phyloP scores from a whole-genome alignment of 2,329 filamentous ascomycete genomes.

The Alternaria sp. region DNA sequence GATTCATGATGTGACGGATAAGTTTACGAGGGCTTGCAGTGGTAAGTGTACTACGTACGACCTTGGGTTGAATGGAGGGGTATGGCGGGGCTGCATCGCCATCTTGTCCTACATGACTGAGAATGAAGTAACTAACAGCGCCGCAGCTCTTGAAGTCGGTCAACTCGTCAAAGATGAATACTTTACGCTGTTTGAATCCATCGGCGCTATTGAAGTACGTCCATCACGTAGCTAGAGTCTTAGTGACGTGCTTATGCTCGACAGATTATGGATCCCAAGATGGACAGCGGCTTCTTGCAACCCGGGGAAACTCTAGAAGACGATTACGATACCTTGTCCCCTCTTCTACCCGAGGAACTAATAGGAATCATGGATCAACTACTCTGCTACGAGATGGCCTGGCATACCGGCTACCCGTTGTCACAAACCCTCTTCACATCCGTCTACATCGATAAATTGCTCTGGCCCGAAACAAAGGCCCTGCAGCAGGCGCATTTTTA shows the following conservation, averaged over 20 bases:
- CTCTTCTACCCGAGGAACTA: slow-evolving; percentile 78
- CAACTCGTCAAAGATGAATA: slow-evolving; percentile 91
- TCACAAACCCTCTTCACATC: slow-evolving; percentile 95
- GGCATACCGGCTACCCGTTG: slow-evolving; percentile 94
- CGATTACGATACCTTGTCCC: slow-evolving; percentile 75
- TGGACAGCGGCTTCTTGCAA: slow-evolving; percentile 90
- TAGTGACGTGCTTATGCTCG: slow-evolving; percentile 1
- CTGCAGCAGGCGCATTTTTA: slow-evolving; percentile 73
- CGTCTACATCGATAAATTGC: slow-evolving; percentile 83
- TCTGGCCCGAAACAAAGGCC: slow-evolving; percentile 72
- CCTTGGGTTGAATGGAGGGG: slow-evolving; percentile 13
- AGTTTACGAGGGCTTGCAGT: slow-evolving; percentile 62
- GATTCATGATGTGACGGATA: slow-evolving; percentile 64
- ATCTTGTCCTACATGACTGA: slow-evolving; percentile 13
- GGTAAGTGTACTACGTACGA: slow-evolving; percentile 50
- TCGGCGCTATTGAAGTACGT: slow-evolving; percentile 77
- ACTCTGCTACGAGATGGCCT: slow-evolving; percentile 92
- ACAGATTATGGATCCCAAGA: slow-evolving; percentile 98
- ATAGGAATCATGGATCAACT: slow-evolving; percentile 95
- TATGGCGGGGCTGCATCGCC: slow-evolving; percentile 26
- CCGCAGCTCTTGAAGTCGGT: slow-evolving; percentile 75
- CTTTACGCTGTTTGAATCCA: slow-evolving; percentile 94
- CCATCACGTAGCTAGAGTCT: not conserved
- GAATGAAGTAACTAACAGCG: slow-evolving; percentile 22
- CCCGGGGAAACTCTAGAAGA: slow-evolving; percentile 84